Conservation (phyloP, 345 rosid species). For the Iberis pinnata region DNA sequence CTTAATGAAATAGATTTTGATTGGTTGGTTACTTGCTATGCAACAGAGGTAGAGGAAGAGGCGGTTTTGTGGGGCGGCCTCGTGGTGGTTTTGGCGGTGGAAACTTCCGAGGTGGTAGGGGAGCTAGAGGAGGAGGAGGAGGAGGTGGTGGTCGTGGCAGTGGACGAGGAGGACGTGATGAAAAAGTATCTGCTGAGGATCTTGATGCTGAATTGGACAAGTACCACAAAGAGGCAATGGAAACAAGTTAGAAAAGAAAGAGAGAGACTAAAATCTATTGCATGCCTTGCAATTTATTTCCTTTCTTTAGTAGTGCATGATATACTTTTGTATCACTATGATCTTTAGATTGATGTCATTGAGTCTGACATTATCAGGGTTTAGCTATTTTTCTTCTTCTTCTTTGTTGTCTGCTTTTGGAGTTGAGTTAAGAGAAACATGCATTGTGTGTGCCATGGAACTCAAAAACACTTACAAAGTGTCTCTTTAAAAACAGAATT, state of each 20-base stretch:
- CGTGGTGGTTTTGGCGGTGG: constrained; percentile 35
- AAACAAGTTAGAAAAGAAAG: constrained; percentile 26
- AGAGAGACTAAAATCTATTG: not conserved
- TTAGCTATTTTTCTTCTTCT: not conserved
- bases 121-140: constrained; percentile 31
- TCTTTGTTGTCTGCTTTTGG: constrained; percentile 14
- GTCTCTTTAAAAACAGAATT: too few relatives aligned
- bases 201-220: constrained; percentile 62
- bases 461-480: not conserved
- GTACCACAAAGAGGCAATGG: constrained; percentile 48
- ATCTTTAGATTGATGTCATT: constrained; percentile 21
- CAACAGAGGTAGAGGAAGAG: constrained; percentile 39
- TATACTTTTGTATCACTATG: constrained; percentile 25
- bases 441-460: constrained; percentile 9
- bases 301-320: constrained; percentile 10
- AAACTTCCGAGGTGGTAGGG: constrained; percentile 32
- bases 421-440: constrained; percentile 7
- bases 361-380: constrained; percentile 10
- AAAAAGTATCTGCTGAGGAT: constrained; percentile 42
- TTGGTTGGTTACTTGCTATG: not conserved
- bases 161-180: constrained; percentile 32
- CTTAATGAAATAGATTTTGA: not conserved
- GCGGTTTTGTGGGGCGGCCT: constrained; percentile 34
- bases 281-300: constrained; percentile 9
- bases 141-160: constrained; percentile 30